These are phyloP conservation scores for Leucocoprinus birnbaumii DNA, from an alignment of 768 basidiomycete genomes.

Conservation along the genomic window DNA sequence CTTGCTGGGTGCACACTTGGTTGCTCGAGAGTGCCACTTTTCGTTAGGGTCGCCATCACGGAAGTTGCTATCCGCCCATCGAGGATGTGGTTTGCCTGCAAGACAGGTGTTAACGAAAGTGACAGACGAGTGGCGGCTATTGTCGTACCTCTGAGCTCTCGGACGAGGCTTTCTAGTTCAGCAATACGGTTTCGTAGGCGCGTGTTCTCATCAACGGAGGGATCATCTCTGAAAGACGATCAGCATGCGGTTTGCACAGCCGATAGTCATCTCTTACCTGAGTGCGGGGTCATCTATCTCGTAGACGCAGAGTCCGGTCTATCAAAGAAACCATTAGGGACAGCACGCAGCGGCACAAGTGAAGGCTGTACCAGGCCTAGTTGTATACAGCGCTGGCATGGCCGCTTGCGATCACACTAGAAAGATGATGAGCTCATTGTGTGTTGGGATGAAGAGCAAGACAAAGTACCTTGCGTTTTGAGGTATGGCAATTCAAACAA, in stretches of 20 bases:
- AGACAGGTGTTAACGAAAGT: background rate
- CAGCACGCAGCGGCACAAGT: slow-evolving; percentile 8
- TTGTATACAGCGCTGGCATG: slow-evolving; percentile 88
- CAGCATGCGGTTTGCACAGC: background rate
- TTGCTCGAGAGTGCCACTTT: slow-evolving; percentile 84
- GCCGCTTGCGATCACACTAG: slow-evolving; percentile 89
- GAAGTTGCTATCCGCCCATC: slow-evolving; percentile 80
- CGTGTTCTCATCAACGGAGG: slow-evolving; percentile 82
- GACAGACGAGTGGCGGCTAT: slow-evolving; percentile 4
- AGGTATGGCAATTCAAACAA: slow-evolving; percentile 88
- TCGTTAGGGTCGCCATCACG: slow-evolving; percentile 79
- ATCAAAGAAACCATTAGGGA: slow-evolving; percentile 9
- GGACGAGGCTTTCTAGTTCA: slow-evolving; percentile 88
- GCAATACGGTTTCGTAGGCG: slow-evolving; percentile 85
- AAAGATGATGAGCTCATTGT: slow-evolving; percentile 15
- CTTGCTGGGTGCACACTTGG: slow-evolving; percentile 54
- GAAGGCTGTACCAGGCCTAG: slow-evolving; percentile 65
- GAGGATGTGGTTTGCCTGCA: slow-evolving; percentile 81
- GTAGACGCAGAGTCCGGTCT: slow-evolving; percentile 95
- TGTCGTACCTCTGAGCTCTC: slow-evolving; percentile 73
- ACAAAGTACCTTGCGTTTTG: slow-evolving; percentile 79
- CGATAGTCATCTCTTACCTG: slow-evolving; percentile 41
- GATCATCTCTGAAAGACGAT: slow-evolving; percentile 63
- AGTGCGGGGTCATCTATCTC: slow-evolving; percentile 89
- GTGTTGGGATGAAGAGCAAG: slow-evolving; percentile 10